These are phyloP conservation scores for Fusarium longipes DNA, from an alignment of 2,329 filamentous ascomycete species.

Conservation along the genomic window DNA sequence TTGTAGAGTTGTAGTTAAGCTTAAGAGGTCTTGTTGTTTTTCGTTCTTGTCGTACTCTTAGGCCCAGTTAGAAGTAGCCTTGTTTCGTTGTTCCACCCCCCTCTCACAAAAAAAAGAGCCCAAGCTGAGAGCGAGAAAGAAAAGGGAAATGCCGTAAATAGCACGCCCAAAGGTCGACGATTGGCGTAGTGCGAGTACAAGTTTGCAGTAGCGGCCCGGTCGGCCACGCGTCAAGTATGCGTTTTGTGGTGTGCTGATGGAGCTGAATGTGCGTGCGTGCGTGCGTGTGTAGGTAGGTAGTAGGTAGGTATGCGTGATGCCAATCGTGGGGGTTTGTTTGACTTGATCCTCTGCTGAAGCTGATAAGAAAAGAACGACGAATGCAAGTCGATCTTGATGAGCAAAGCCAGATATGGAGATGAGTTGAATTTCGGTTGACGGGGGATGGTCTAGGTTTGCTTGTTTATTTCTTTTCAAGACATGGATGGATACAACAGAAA, in stretches of 20 bases:
- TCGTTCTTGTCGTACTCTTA: slow-evolving; percentile 1
- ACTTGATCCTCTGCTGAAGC: background rate
- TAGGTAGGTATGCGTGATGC: slow-evolving; percentile 12
- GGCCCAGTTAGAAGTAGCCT: slow-evolving; percentile 18
- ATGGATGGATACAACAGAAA: background rate
- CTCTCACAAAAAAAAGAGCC: slow-evolving; percentile 1
- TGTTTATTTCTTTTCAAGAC: slow-evolving; percentile 4
- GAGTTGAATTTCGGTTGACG: background rate
- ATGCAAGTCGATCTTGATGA: slow-evolving; percentile 5
- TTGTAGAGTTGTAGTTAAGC: slow-evolving; percentile 25
- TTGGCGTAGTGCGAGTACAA: slow-evolving; percentile 6
- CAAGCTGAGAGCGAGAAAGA: slow-evolving; percentile 13
- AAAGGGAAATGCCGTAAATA: slow-evolving; percentile 24
- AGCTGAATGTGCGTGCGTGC: slow-evolving; percentile 6
- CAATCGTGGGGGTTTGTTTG: slow-evolving; percentile 30
- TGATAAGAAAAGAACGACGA: slow-evolving; percentile 13
- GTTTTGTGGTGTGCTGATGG: slow-evolving; percentile 5
- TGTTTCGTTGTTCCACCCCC: slow-evolving; percentile 1
- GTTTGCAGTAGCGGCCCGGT: slow-evolving; percentile 8
- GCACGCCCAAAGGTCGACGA: slow-evolving; percentile 5
- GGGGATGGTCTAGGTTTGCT: background rate
- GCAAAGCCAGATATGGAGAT: background rate
- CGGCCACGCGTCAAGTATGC: slow-evolving; percentile 4
- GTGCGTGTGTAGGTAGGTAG: slow-evolving; percentile 11
- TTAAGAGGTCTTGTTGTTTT: slow-evolving; percentile 2